Evolutionary conservation across 2,329 filamentous ascomycete genomes (phyloP).

Genomic region (Tolypocladium inflatum): DNA sequence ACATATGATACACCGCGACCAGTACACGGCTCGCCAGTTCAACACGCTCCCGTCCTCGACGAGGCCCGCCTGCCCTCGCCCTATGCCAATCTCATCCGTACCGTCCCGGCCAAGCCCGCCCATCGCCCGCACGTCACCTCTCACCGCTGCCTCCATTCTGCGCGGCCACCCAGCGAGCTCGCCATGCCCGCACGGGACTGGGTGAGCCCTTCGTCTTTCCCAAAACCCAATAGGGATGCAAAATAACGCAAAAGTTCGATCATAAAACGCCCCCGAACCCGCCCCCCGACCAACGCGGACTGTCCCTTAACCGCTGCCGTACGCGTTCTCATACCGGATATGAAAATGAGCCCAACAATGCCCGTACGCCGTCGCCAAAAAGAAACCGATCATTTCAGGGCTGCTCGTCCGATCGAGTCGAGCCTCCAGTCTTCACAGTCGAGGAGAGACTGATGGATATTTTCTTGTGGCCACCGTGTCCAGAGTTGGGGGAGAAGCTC

Average conservation of each 20-base stretch:
- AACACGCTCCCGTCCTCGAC: not conserved
- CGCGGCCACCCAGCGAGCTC: not conserved
- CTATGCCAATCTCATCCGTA: not conserved
- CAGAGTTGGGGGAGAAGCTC: slow-evolving; percentile 31
- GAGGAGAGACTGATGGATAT: slow-evolving; percentile 50
- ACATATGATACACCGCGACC: slow-evolving; percentile 5
- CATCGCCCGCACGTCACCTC: not conserved
- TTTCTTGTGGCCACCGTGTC: slow-evolving; percentile 36
- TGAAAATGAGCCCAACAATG: not conserved
- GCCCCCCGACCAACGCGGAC: not conserved
- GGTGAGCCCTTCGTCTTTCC: not conserved
- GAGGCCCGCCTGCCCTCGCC: not conserved
- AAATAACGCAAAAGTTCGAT: not conserved
- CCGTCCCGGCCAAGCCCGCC: not conserved
- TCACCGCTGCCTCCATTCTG: not conserved
- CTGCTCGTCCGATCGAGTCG: slow-evolving; percentile 28
- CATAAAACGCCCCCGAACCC: not conserved
- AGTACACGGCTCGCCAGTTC: not conserved
- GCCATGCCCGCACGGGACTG: not conserved
- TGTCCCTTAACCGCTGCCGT: not conserved
- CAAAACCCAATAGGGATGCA: not conserved
- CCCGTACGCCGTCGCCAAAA: slow-evolving; percentile 9
- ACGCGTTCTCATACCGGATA: not conserved
- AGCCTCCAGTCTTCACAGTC: slow-evolving; percentile 29
- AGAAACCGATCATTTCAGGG: slow-evolving; percentile 11